Base-by-base conservation (phyloP, 495 filamentous ascomycete genomes). In the Xylaria acuta region DNA sequence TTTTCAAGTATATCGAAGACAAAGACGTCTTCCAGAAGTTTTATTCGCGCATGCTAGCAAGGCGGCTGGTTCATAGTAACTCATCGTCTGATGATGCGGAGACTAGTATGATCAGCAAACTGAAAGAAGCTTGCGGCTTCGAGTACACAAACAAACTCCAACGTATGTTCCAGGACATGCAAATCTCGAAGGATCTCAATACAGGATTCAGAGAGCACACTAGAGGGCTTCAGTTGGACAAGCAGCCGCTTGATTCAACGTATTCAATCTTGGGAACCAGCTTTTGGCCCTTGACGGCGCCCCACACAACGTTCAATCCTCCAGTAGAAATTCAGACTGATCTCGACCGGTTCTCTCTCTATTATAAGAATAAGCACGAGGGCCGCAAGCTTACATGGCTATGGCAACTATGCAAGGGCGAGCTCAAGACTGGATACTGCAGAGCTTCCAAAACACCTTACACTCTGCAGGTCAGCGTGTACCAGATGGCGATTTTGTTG, bases 21-120 rank as follows among this genome's bases (percentile, higher is more conserved):
- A 98, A 98, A 84, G 96, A 99, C 80, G 96, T 99, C 8, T 99
- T 98, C 87, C 97, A 98, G 82, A 98, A 98, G 80, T 98, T 98
- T 83, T 99, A 99, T 82, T 97, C 97, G 11, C 93, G 95, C 63
- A 96, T 95, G 91, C 84, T 99, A 73, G 97, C 96, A 60, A 94
- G 97, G 80, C 93, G 96, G 71, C 84, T 99, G 67, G 97, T 99
- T 9, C 94, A 98, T 79, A 92, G 91, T 81, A 97, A 90, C 76
- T 97, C 96, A 1, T 95, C 95, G 2, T 97, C 95, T 18, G 94
- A 97, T 75, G 97, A 99, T 81, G 95, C 96, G 0, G 96, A 99
- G 83, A 98, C 94, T 0, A 97, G 93, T 81, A 99, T 99, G 96
- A 98, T 99, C 81, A 93, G 92, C 85, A 99, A 99, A 82, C 87